Percentiles rank a stretch among this genome's conserved stretches.
Evolutionary conservation across 768 basidiomycete species (phyloP).

Genomic region (Naematelia aurantialba): DNA sequence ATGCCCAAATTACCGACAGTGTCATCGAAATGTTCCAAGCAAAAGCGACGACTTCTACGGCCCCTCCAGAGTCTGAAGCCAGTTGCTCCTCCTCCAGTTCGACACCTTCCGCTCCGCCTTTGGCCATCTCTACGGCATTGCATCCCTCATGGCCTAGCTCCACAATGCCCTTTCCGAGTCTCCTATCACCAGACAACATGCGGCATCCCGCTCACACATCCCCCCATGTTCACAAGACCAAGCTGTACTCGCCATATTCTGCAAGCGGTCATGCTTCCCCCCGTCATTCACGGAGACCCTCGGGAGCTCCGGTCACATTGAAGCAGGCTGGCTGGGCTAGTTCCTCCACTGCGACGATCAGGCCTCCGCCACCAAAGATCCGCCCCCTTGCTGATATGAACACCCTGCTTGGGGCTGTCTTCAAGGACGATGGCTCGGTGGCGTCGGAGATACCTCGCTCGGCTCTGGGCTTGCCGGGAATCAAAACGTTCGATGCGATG

Average conservation of each 20-base stretch:
- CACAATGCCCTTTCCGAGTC: not conserved
- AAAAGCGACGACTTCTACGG: slow-evolving; percentile 15
- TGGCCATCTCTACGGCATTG: not conserved
- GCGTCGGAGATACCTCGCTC: slow-evolving; percentile 29
- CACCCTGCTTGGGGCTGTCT: slow-evolving; percentile 34
- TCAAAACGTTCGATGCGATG: slow-evolving; percentile 33
- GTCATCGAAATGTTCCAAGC: slow-evolving; percentile 24
- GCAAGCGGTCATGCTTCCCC: slow-evolving; percentile 16
- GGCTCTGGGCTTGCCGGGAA: slow-evolving; percentile 39
- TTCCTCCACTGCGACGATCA: slow-evolving; percentile 6
- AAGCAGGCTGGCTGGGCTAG: slow-evolving; percentile 15
- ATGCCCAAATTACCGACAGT: slow-evolving; percentile 12
- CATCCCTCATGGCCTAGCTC: not conserved
- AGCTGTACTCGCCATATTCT: slow-evolving; percentile 48
- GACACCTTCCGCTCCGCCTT: not conserved
- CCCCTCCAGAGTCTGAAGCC: not conserved
- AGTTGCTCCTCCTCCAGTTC: not conserved
- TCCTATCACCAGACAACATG: slow-evolving; percentile 30
- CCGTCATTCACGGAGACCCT: slow-evolving; percentile 14
- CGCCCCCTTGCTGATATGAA: slow-evolving; percentile 34
- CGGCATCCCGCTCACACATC: slow-evolving; percentile 48
- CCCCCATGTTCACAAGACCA: slow-evolving; percentile 49
- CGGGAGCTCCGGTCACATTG: not conserved
- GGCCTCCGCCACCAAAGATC: slow-evolving; percentile 23
- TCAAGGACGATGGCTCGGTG: slow-evolving; percentile 31